Evolutionary conservation across 2,329 filamentous ascomycete genomes (phyloP).

Genomic region (Dothideomycetes sp.): DNA sequence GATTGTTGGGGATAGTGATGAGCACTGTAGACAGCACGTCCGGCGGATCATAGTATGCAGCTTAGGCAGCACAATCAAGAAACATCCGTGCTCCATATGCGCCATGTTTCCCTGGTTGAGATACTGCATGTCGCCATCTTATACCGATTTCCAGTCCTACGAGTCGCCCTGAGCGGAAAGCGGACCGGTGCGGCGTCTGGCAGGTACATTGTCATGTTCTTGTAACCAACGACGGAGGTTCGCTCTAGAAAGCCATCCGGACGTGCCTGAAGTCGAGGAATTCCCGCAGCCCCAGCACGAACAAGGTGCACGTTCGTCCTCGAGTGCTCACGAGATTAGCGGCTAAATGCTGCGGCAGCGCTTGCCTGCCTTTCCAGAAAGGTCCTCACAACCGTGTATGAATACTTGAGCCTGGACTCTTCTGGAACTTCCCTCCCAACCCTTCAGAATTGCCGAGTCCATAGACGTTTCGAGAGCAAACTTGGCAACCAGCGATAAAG

Average conservation of each 20-base stretch:
- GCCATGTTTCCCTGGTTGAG: conserved; percentile 7
- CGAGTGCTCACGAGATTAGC: conserved; percentile 12
- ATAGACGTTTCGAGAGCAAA: no score
- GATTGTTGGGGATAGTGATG: no score
- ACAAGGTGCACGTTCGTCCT: conserved; percentile 8
- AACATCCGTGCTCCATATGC: conserved; percentile 6
- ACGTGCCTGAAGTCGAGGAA: conserved; percentile 6
- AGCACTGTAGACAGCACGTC: not conserved
- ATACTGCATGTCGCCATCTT: conserved; percentile 6
- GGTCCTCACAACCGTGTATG: conserved; percentile 1
- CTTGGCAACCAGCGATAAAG: not conserved
- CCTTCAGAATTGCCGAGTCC: no score
- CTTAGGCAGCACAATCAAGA: conserved; percentile 10
- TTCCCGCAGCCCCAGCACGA: no score
- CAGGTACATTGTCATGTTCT: not conserved
- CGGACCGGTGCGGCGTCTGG: conserved; percentile 7
- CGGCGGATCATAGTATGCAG: conserved; percentile 5
- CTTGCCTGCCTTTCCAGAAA: conserved; percentile 3
- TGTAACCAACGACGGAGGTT: not conserved
- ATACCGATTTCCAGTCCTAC: conserved; percentile 1
- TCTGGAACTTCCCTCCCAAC: conserved; percentile 2
- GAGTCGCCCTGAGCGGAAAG: conserved; percentile 5
- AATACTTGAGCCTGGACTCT: not conserved
- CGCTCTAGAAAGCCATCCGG: not conserved
- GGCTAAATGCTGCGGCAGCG: conserved; percentile 7